phyloP scores from a whole-genome alignment of 768 basidiomycete species.

The Antrodiella citrinella region DNA sequence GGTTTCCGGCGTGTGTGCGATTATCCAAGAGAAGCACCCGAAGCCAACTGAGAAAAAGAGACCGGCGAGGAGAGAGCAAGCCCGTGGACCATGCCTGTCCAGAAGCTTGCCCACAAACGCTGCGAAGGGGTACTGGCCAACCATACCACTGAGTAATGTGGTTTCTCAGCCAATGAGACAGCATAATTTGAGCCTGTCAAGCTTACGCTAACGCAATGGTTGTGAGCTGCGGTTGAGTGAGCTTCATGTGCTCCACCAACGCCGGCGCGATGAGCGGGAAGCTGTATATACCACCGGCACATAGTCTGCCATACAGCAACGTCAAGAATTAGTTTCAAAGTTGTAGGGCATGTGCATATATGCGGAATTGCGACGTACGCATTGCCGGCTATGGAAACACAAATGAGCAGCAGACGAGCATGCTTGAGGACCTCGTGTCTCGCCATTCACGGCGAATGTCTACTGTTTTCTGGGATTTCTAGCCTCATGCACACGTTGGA shows the following conservation, averaged over 20 bases:
- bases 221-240: slow-evolving; percentile 72
- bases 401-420: slow-evolving; percentile 15
- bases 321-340: slow-evolving; percentile 6
- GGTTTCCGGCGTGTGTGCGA: slow-evolving; percentile 36
- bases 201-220: slow-evolving; percentile 71
- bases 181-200: background rate
- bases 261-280: slow-evolving; percentile 69
- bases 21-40: slow-evolving; percentile 51
- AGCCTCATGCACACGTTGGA: background rate
- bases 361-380: slow-evolving; percentile 36
- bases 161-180: background rate
- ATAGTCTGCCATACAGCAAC: slow-evolving; percentile 37
- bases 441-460: background rate
- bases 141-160: slow-evolving; percentile 51
- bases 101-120: slow-evolving; percentile 61
- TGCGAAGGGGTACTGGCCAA: slow-evolving; percentile 73
- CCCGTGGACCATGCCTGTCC: slow-evolving; percentile 59
- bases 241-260: slow-evolving; percentile 47
- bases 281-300: slow-evolving; percentile 72
- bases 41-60: slow-evolving; percentile 54
- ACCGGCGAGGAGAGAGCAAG: slow-evolving; percentile 56
- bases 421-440: background rate
- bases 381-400: slow-evolving; percentile 52
- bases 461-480: background rate
- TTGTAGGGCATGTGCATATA: slow-evolving; percentile 5